Base-by-base conservation (phyloP, 2,329 filamentous ascomycete genomes). In the Ceratocystis diversiconidia region DNA sequence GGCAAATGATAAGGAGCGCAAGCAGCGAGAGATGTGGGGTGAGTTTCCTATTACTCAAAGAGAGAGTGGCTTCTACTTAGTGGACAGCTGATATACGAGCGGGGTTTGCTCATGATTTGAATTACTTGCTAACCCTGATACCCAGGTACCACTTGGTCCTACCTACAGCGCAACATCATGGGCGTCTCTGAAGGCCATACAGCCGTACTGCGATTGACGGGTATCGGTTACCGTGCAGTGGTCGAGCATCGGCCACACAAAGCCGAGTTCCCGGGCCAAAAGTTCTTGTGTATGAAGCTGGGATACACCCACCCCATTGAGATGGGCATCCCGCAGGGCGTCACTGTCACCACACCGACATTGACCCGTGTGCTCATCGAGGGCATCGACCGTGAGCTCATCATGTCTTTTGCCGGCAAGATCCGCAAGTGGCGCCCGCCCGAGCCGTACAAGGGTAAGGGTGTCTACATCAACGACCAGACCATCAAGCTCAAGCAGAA, bases 391-490 rank as follows among this genome's bases (percentile, higher is more conserved):
- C 91, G 90, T 74, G 87, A 95, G 76, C 82, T 86, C 61, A 85
- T 99, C 69, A 94, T 91, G 82, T 86, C 88, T 67, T 96, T 97
- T 75, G 94, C 94, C 19, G 94, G 94, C 0, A 80, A 86, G 71
- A 95, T 99, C 70, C 82, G 90, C 71, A 83, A 80, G 76, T 97
- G 92, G 92, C 86, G 94, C 73, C 83, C 83, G 69, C 94, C 94
- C 36, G 94, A 99, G 78, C 94, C 94, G 70, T 99, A 99, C 78
- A 99, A 99, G 84, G 94, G 94, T 70, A 97, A 99, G 85, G 94
- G 94, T 71, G 95, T 99, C 71, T 99, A 97, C 75, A 87, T 99
- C 72, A 95, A 97, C 73, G 90, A 92, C 69, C 91, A 99, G 82
- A 96, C 91, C 36, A 96, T 99, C 78, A 95, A 88, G 82, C 76